These are phyloP conservation scores for Dictyostelium brefeldianum DNA, from an alignment of 78 protist genomes.

Conservation along the genomic window DNA sequence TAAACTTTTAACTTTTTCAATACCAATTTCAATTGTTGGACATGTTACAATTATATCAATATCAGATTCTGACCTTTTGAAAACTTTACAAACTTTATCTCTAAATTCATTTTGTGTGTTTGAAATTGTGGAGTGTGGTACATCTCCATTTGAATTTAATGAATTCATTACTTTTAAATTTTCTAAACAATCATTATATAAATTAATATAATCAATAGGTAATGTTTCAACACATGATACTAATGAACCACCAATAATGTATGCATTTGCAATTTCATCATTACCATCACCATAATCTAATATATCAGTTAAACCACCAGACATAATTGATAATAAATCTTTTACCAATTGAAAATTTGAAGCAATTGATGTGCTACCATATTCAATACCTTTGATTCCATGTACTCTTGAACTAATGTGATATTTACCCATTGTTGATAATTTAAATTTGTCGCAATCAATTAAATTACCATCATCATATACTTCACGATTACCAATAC, in stretches of 20 bases:
- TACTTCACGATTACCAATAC: not conserved
- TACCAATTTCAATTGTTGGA: not conserved
- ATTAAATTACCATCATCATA: not conserved
- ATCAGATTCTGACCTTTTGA: conserved; percentile 18
- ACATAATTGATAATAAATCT: not conserved
- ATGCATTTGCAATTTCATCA: not conserved
- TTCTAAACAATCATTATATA: not conserved
- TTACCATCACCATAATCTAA: not conserved
- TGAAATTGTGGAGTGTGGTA: too few relatives aligned
- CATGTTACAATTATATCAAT: conserved; percentile 7
- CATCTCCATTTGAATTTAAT: too few relatives aligned
- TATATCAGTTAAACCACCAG: not conserved
- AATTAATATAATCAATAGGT: not conserved
- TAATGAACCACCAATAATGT: conserved; percentile 5
- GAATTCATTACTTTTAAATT: not conserved
- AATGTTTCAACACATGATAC: conserved; percentile 12
- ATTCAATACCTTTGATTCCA: not conserved
- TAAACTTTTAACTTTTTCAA: not conserved
- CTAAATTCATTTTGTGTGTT: too few relatives aligned
- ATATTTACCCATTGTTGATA: not conserved
- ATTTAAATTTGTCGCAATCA: not conserved
- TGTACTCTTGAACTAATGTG: not conserved
- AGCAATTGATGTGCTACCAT: not conserved
- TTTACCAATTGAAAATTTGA: not conserved
- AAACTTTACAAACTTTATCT: not conserved